phyloP scores from a whole-genome alignment of 1,139 yeast species.

The Taphrina pruni region DNA sequence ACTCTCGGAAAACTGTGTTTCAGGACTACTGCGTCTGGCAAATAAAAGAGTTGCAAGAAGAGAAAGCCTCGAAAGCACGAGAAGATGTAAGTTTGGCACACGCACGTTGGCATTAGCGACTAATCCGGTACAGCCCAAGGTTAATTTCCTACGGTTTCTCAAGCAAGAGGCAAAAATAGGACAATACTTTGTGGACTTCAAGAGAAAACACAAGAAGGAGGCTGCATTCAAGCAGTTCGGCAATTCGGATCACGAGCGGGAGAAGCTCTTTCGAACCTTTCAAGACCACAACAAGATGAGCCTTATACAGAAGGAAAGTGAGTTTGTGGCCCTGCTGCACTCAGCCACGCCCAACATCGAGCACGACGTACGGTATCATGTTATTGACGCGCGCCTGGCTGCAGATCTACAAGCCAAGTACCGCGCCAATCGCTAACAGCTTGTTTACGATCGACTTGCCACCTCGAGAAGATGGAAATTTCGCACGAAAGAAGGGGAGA shows the following conservation, averaged over 20 bases:
- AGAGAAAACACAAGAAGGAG: slow-evolving; percentile 53
- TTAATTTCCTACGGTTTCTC: slow-evolving; percentile 52
- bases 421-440: slow-evolving; percentile 3
- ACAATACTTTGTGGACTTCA: slow-evolving; percentile 57
- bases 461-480: not conserved
- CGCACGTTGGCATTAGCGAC: not conserved
- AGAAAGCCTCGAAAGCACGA: slow-evolving; percentile 41
- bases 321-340: slow-evolving; percentile 21
- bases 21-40: slow-evolving; percentile 55
- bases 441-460: not conserved
- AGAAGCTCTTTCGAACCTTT: slow-evolving; percentile 54
- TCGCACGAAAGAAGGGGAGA: not conserved
- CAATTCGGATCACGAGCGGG: slow-evolving; percentile 55
- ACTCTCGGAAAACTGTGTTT: slow-evolving; percentile 53
- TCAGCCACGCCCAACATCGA: not conserved
- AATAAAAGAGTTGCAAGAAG: slow-evolving; percentile 45
- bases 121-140: slow-evolving; percentile 46
- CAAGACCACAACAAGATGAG: slow-evolving; percentile 39
- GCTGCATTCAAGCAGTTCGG: slow-evolving; percentile 50
- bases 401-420: not conserved
- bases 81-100: slow-evolving; percentile 42
- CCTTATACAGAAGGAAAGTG: slow-evolving; percentile 7
- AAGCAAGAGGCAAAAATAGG: slow-evolving; percentile 50
- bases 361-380: slow-evolving; percentile 12
- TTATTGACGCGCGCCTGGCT: not conserved